Conservation (phyloP, 495 filamentous ascomycete species). For the Penicillium flavigenum region DNA sequence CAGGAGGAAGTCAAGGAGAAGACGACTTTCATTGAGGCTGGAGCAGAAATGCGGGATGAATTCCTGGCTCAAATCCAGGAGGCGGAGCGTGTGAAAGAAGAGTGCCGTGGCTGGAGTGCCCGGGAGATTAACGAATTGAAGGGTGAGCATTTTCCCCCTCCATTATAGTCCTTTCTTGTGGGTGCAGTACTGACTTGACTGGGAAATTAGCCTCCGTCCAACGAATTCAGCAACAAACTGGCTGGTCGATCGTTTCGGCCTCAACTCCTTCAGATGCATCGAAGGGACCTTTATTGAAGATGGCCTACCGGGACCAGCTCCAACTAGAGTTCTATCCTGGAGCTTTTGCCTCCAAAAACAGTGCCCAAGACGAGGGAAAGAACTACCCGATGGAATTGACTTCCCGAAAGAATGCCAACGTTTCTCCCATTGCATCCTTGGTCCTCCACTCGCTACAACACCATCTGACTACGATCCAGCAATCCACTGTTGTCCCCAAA, state of each 20-base stretch:
- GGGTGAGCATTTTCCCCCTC: slow-evolving; percentile 42
- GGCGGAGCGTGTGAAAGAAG: slow-evolving; percentile 79
- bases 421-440: slow-evolving; percentile 38
- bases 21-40: slow-evolving; percentile 56
- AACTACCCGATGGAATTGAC: slow-evolving; percentile 35
- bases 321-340: slow-evolving; percentile 71
- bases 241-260: slow-evolving; percentile 75
- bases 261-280: slow-evolving; percentile 34
- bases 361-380: slow-evolving; percentile 16
- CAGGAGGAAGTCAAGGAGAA: slow-evolving; percentile 62
- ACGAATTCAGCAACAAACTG: slow-evolving; percentile 63
- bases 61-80: slow-evolving; percentile 73
- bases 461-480: slow-evolving; percentile 34
- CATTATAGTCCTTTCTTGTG: slow-evolving; percentile 12
- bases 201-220: slow-evolving; percentile 58
- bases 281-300: slow-evolving; percentile 59
- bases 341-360: slow-evolving; percentile 48
- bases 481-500: slow-evolving; percentile 34
- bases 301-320: slow-evolving; percentile 77
- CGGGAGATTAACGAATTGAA: slow-evolving; percentile 73
- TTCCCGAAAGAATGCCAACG: slow-evolving; percentile 19
- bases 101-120: slow-evolving; percentile 84
- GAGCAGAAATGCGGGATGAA: slow-evolving; percentile 63
- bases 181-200: neutral
- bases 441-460: slow-evolving; percentile 41